Percentiles rank a stretch among this genome's conserved stretches.
Conservation (phyloP, 1,284 basidiomycete genomes). For the Volvariella surrecta region DNA sequence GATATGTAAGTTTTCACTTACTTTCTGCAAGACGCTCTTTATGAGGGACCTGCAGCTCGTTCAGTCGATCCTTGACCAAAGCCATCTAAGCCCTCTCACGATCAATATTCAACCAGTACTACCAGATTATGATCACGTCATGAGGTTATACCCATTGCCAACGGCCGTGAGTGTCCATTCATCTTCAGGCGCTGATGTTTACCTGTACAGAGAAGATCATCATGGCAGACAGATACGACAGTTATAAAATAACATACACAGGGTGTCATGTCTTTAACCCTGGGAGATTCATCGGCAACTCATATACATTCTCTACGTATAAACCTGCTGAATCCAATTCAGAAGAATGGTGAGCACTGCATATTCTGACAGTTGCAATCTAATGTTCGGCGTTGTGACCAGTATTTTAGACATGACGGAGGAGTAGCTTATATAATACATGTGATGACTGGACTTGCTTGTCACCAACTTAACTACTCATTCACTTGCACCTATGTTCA, state of each 20-base stretch:
- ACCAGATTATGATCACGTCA: conserved; percentile 87
- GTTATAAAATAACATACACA: conserved; percentile 95
- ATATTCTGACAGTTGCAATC: not conserved
- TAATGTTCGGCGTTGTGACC: not conserved
- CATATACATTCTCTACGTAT: conserved; percentile 83
- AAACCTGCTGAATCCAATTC: conserved; percentile 72
- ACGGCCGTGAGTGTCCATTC: conserved; percentile 57
- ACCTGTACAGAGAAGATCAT: conserved; percentile 51
- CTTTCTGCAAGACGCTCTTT: conserved; percentile 1
- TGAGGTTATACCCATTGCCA: conserved; percentile 93
- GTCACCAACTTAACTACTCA: too few species aligned
- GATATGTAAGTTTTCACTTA: conserved; percentile 57
- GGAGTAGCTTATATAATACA: conserved; percentile 3
- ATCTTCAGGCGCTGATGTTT: conserved; percentile 8
- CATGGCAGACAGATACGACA: conserved; percentile 95
- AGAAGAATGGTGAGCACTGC: conserved; percentile 55
- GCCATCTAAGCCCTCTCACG: conserved; percentile 83
- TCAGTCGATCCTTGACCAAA: conserved; percentile 88
- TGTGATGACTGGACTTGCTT: too few species aligned
- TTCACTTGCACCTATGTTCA: too few species aligned
- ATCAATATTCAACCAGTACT: conserved; percentile 80
- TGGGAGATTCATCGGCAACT: conserved; percentile 76
- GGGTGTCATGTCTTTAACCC: conserved; percentile 99
- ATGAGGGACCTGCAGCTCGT: conserved; percentile 55
- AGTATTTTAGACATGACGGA: conserved; percentile 11